These are phyloP conservation scores for Puccinia sorghi DNA, from an alignment of 1,284 basidiomycete species.

Conservation along the genomic window DNA sequence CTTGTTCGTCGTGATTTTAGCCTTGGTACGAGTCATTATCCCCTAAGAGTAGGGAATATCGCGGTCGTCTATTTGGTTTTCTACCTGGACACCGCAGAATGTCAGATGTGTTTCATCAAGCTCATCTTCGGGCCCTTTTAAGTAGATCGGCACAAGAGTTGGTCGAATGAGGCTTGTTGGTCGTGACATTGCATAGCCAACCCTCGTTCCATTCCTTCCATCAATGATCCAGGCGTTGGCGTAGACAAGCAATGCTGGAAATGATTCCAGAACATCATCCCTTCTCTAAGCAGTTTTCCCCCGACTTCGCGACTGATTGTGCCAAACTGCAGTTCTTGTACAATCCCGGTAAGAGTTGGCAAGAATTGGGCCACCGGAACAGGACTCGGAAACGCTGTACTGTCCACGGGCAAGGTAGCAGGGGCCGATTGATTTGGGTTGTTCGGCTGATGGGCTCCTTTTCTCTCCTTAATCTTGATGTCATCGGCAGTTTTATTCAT, in stretches of 20 bases:
- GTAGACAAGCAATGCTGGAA: neutral
- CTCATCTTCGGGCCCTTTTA: neutral
- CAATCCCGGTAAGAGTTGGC: neutral
- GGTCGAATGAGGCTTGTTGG: neutral
- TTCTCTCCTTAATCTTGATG: neutral
- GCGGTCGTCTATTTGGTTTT: neutral
- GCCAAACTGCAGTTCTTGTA: neutral
- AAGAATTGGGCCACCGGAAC: neutral
- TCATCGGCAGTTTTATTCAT: neutral
- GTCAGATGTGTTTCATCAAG: neutral
- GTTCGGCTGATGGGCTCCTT: neutral
- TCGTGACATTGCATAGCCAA: neutral
- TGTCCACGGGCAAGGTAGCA: neutral
- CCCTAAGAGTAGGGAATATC: neutral
- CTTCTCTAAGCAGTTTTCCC: neutral
- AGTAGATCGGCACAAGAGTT: neutral
- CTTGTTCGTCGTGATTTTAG: neutral
- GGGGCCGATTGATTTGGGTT: neutral
- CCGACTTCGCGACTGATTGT: neutral
- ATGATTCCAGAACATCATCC: conserved; percentile 11
- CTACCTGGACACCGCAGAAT: neutral
- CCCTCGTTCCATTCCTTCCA: neutral
- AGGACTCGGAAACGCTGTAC: neutral
- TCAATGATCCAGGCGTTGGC: neutral
- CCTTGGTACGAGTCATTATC: neutral